These are phyloP conservation scores for Candida andamanensis DNA, from an alignment of 805 yeast species.

Conservation along the genomic window DNA sequence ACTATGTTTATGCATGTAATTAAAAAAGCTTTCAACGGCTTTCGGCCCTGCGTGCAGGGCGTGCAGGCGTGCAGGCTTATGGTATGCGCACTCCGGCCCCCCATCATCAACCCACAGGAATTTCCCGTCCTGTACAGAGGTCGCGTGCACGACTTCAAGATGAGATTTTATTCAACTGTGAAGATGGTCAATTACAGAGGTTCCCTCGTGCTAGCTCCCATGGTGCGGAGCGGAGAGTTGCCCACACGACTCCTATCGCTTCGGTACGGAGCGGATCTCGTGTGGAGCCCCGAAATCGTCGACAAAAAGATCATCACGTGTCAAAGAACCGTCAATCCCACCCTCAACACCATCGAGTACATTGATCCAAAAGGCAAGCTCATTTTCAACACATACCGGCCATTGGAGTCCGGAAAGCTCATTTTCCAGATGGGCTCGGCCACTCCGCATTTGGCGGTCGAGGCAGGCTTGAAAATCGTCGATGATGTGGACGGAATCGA, in stretches of 20 bases:
- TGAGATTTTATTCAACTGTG: no score
- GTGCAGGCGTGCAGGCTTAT: no score
- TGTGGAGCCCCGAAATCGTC: slow-evolving; percentile 91
- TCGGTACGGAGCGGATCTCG: slow-evolving; percentile 85
- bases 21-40: no score
- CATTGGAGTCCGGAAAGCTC: slow-evolving; percentile 55
- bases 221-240: slow-evolving; percentile 94
- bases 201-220: slow-evolving; percentile 85
- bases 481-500: slow-evolving; percentile 90
- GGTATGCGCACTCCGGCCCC: no score
- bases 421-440: slow-evolving; percentile 92
- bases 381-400: slow-evolving; percentile 70
- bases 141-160: no score
- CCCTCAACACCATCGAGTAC: slow-evolving; percentile 58
- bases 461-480: slow-evolving; percentile 79
- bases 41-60: no score
- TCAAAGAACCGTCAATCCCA: slow-evolving; percentile 54
- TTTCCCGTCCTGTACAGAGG: no score
- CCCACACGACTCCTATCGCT: slow-evolving; percentile 82
- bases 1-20: no score
- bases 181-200: slow-evolving; percentile 54
- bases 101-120: no score
- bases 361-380: slow-evolving; percentile 39
- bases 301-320: slow-evolving; percentile 79
- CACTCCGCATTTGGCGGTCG: slow-evolving; percentile 75